Percentiles rank a stretch among this genome's conserved stretches.
Conservation (phyloP, 2,329 filamentous ascomycete species). For the Daldinia sp. region DNA sequence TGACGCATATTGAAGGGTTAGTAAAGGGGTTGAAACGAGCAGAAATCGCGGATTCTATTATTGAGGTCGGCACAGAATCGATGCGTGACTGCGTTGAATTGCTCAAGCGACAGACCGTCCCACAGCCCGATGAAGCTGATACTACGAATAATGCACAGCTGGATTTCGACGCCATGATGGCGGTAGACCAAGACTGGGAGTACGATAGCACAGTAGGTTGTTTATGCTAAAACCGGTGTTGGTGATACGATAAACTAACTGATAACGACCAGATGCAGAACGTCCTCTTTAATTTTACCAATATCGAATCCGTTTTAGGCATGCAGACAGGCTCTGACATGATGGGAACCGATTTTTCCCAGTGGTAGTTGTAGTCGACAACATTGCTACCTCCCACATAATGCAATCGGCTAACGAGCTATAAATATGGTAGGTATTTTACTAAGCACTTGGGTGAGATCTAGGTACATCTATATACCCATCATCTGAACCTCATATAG, state of each 20-base stretch:
- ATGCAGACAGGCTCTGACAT: conserved; percentile 14
- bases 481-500: background rate
- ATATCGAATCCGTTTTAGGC: conserved; percentile 44
- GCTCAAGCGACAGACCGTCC: conserved; percentile 51
- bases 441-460: background rate
- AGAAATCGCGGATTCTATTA: conserved; percentile 52
- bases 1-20: conserved; percentile 58
- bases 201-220: conserved; percentile 43
- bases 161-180: conserved; percentile 46
- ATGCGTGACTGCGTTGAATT: conserved; percentile 52
- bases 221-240: background rate
- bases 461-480: background rate
- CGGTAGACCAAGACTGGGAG: conserved; percentile 56
- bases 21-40: conserved; percentile 53
- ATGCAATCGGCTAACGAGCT: background rate
- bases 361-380: conserved; percentile 23
- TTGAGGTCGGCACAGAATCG: conserved; percentile 55
- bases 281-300: conserved; percentile 46
- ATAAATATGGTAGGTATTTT: background rate
- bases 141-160: conserved; percentile 47
- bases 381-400: background rate
- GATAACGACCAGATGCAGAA: conserved; percentile 31
- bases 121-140: conserved; percentile 23
- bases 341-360: conserved; percentile 26
- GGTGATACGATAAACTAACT: conserved; percentile 11